Percentiles rank a stretch among this genome's conserved stretches.
Conservation (phyloP, 2,329 filamentous ascomycete species). For the Mycosphaerella arachidis region DNA sequence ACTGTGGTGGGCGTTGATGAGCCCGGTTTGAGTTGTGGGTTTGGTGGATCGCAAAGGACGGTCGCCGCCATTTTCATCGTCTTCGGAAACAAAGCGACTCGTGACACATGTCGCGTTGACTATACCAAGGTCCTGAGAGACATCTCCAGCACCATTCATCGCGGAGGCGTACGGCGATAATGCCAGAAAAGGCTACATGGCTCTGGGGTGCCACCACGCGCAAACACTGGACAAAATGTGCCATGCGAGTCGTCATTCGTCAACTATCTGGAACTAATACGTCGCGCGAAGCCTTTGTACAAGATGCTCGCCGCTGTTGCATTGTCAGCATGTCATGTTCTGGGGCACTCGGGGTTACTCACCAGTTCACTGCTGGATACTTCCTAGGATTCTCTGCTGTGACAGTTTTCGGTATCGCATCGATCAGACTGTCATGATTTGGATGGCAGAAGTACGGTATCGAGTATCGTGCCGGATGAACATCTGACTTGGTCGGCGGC, state of each 20-base stretch:
- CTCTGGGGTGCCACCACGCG: too few relatives aligned
- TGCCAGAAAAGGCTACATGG: too few relatives aligned
- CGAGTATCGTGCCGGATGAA: constrained; percentile 71
- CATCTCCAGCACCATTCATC: not conserved
- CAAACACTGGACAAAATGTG: not conserved
- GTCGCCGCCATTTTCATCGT: not conserved
- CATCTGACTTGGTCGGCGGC: constrained; percentile 57
- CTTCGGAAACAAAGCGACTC: not conserved
- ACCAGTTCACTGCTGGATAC: constrained; percentile 64
- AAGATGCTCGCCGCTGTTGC: constrained; percentile 67
- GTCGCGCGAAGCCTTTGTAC: constrained; percentile 73
- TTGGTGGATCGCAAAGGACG: not conserved
- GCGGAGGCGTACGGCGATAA: not conserved
- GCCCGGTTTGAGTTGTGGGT: too few relatives aligned
- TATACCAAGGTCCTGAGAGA: not conserved
- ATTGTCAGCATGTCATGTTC: not conserved
- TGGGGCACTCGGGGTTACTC: not conserved
- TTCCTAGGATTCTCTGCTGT: constrained; percentile 63
- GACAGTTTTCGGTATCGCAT: constrained; percentile 76
- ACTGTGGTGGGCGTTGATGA: not conserved
- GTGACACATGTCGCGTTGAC: too few relatives aligned
- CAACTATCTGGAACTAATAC: constrained; percentile 21
- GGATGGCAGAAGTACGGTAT: constrained; percentile 92
- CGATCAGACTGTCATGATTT: constrained; percentile 69
- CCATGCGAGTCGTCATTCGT: not conserved